Evolutionary conservation across 345 rosid genomes (phyloP), one percentile per base, ranked within the genome.

Genomic region (Citrus glauca): DNA sequence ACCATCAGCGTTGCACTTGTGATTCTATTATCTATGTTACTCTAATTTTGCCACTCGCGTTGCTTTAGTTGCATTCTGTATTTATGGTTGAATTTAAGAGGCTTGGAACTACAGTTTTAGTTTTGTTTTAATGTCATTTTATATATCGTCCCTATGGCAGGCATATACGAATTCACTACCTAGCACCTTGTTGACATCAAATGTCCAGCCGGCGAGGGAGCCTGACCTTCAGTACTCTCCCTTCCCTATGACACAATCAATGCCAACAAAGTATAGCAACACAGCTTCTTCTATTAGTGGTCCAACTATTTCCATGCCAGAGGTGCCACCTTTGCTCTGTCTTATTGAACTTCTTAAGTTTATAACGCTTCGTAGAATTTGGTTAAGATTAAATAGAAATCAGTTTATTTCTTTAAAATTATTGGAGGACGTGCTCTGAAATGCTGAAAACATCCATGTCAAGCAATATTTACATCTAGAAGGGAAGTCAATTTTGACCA

Each of bases 141-240:
- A 71, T 63, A 63, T 42, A 62, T 80, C 68, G 69, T 85, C 22
- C 4, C 71, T 83, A 73, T 90, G 81, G 91, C 92, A 91, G 83
- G 92, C 86, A 4, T 92, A 94, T 81, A 68, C 93, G 60, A 89
- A 88, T 85, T 84, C 97, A n/a, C 80, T 92, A 84, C 96, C 97
- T 66, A 88, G 87, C 82, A 79, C 88, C 30, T 86, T 93, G 80
- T 74, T 96, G 90, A 85, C 94, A 55, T 89, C 97, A 80, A 83
- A 87, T 79, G 89, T 82, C 71, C 99, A 91, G 83, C 79, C 85
- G 61, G 97, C 80, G 11, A 89, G 97, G 88, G 98, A 93, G 81
- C 89, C 88, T 75, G 99, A 96, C 50, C 88, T 90, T 67, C 89
- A 90, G 79, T 94, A 91, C 78, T 92, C 97, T 55, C 91, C 98